Evolutionary conservation across 805 yeast species (phyloP).

Genomic region (Yamadazyma sp.): DNA sequence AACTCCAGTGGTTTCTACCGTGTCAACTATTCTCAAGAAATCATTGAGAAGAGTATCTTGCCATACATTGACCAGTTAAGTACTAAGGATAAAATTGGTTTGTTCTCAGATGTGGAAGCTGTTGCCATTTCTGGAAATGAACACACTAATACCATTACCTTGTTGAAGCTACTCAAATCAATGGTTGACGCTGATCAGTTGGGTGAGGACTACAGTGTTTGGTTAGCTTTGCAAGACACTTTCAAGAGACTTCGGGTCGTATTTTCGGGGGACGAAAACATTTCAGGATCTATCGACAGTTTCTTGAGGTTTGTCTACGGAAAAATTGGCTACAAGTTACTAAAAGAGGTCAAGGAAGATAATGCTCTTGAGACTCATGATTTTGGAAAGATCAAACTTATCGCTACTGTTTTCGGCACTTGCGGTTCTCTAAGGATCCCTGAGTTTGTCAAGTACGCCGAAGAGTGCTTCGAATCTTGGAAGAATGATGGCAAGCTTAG

Average conservation of each 20-base stretch:
- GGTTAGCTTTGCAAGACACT: conserved; percentile 52
- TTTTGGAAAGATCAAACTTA: conserved; percentile 32
- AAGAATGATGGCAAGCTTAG: conserved; percentile 27
- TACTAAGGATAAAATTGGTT: conserved; percentile 51
- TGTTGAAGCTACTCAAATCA: conserved; percentile 42
- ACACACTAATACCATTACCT: conserved; percentile 35
- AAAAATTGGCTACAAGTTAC: conserved; percentile 31
- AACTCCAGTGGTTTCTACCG: conserved; percentile 54
- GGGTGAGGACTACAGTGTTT: conserved; percentile 46
- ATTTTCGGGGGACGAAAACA: conserved; percentile 25
- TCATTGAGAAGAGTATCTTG: conserved; percentile 41
- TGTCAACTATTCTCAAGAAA: conserved; percentile 47
- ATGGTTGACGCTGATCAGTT: conserved; percentile 24
- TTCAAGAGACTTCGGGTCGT: conserved; percentile 31
- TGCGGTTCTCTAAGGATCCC: conserved; percentile 42
- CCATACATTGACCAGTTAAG: conserved; percentile 39
- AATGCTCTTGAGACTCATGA: conserved; percentile 19
- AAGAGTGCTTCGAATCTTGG: conserved; percentile 29
- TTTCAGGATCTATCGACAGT: conserved; percentile 25
- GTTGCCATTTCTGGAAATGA: conserved; percentile 48
- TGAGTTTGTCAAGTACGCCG: conserved; percentile 36
- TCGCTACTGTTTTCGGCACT: conserved; percentile 38
- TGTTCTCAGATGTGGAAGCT: conserved; percentile 53
- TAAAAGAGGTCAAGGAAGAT: conserved; percentile 20
- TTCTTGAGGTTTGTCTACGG: conserved; percentile 29